A percentile compares a stretch with the other conserved stretches of the same genome.
Conservation (phyloP, 1,139 yeast species). For the Arxiozyma telluris region DNA sequence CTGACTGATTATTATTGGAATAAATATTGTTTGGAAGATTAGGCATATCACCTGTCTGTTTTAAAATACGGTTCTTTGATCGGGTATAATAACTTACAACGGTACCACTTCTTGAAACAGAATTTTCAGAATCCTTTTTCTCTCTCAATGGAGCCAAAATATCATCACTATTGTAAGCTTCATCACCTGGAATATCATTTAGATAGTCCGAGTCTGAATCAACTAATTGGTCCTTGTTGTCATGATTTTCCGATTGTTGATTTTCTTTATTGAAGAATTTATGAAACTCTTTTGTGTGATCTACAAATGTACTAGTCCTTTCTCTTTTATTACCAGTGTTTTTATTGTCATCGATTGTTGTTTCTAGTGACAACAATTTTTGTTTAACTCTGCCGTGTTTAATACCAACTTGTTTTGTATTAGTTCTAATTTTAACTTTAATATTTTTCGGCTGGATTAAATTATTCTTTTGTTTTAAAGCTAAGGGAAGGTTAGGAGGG, state of each 20-base stretch:
- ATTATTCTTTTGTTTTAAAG: constrained; percentile 28
- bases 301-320: constrained; percentile 14
- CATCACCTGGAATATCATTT: constrained; percentile 31
- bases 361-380: constrained; percentile 28
- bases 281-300: constrained; percentile 29
- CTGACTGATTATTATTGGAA: constrained; percentile 11
- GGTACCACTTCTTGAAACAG: constrained; percentile 23
- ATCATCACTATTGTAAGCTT: constrained; percentile 31
- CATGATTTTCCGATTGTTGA: constrained; percentile 8
- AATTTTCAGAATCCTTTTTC: constrained; percentile 6
- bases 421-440: constrained; percentile 30
- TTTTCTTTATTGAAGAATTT: constrained; percentile 20
- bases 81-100: constrained; percentile 29
- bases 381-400: constrained; percentile 32
- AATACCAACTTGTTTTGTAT: constrained; percentile 30
- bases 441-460: constrained; percentile 29
- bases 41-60: constrained; percentile 8
- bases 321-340: constrained; percentile 5
- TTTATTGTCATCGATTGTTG: constrained; percentile 20
- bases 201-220: constrained; percentile 18
- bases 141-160: constrained; percentile 29
- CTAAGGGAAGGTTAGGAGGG: constrained; percentile 29
- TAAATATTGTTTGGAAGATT: constrained; percentile 16
- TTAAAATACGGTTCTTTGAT: constrained; percentile 20
- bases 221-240: constrained; percentile 7